These are phyloP conservation scores for Pueraria montana DNA, from an alignment of 306 rosid genomes.

Conservation along the genomic window DNA sequence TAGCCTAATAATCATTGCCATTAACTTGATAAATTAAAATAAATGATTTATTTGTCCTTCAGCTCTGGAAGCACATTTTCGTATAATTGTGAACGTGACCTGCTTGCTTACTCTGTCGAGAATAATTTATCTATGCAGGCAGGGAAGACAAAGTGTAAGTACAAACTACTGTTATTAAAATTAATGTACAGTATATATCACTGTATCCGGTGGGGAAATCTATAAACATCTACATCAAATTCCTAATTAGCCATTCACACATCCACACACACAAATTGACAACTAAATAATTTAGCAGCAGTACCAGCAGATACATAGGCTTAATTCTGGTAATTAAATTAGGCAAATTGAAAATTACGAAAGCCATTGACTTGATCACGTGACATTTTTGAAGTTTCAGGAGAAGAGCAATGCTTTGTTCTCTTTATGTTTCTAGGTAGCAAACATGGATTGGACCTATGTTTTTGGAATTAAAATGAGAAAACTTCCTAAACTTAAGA, in stretches of 20 bases:
- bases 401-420: constrained; percentile 28
- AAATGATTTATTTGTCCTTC: neutral
- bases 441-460: constrained; percentile 33
- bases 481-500: constrained; percentile 20
- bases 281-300: neutral
- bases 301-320: neutral
- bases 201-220: constrained; percentile 2
- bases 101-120: neutral
- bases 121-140: neutral
- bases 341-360: constrained; percentile 16
- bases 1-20: neutral
- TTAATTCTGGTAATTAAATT: neutral
- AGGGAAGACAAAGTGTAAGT: neutral
- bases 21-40: neutral
- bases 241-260: constrained; percentile 7
- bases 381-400: constrained; percentile 5
- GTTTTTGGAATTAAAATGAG: constrained; percentile 24
- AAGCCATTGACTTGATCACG: constrained; percentile 23
- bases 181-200: neutral
- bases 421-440: constrained; percentile 6
- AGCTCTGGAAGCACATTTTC: constrained; percentile 7
- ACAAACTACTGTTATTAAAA: neutral
- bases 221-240: constrained; percentile 2
- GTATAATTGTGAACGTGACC: neutral
- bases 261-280: constrained; percentile 5